Conservation (phyloP, 1,139 yeast genomes). For the Groenewaldozyma auringiensis region DNA sequence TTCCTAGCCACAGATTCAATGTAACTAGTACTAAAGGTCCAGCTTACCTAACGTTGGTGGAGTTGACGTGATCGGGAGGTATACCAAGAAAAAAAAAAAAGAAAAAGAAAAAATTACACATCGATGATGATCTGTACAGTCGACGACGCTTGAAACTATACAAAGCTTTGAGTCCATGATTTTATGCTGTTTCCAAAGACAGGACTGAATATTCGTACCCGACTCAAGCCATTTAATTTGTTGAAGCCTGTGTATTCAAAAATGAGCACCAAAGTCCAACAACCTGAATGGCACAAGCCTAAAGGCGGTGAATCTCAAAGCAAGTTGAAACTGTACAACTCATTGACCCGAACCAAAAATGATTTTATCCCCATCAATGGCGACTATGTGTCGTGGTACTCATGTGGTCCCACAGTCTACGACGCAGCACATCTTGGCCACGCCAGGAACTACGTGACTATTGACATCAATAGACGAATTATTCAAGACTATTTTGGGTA, state of each 20-base stretch:
- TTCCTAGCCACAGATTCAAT: background rate
- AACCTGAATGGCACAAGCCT: slow-evolving; percentile 22
- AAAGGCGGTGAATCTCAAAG: slow-evolving; percentile 3
- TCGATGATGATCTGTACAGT: no score
- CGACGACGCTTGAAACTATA: no score
- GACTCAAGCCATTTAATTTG: no score
- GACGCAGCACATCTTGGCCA: slow-evolving; percentile 99
- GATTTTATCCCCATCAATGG: slow-evolving; percentile 58
- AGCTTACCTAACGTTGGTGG: no score
- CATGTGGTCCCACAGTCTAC: slow-evolving; percentile 99
- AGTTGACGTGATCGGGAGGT: no score
- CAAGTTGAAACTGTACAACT: slow-evolving; percentile 55
- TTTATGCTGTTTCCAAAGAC: background rate
- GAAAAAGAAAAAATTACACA: no score
- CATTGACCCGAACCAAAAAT: slow-evolving; percentile 74
- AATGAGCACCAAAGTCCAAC: slow-evolving; percentile 11
- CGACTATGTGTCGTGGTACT: slow-evolving; percentile 81
- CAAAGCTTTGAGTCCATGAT: no score
- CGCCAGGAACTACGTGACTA: slow-evolving; percentile 92
- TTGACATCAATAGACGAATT: slow-evolving; percentile 85
- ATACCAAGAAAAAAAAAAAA: no score
- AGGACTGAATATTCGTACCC: no score
- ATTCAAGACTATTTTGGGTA: slow-evolving; percentile 87
- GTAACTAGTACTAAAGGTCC: no score
- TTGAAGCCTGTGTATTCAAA: background rate